phyloP scores from a whole-genome alignment of 2,329 filamentous ascomycete species.

The Phialophora chinensis region DNA sequence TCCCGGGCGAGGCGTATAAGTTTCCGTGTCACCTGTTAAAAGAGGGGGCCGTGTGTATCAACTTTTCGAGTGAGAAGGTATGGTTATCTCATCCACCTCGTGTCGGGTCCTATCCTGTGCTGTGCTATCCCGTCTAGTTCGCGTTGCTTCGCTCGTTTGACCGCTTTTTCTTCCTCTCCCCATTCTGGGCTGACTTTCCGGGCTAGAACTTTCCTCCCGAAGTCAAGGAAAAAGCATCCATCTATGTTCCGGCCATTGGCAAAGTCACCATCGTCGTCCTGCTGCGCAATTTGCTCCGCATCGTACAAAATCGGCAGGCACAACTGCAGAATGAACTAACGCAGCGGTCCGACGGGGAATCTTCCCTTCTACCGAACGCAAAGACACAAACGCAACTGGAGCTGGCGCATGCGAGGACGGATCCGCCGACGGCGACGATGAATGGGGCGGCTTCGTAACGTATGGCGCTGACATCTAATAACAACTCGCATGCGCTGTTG shows the following conservation, averaged over 20 bases:
- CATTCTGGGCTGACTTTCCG: not conserved
- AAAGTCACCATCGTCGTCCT: conserved; percentile 96
- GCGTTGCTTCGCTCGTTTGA: not conserved
- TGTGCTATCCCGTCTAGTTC: not conserved
- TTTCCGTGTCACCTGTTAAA: conserved; percentile 81
- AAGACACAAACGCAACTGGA: not conserved
- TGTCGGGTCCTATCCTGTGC: not conserved
- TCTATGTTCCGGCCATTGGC: conserved; percentile 95
- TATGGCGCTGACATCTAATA: not conserved
- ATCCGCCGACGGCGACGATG: not conserved
- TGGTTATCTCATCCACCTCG: conserved; percentile 23
- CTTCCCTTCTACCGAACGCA: not conserved
- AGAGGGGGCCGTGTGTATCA: conserved; percentile 96
- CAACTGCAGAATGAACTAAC: conserved; percentile 10
- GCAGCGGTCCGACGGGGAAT: not conserved
- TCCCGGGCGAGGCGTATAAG: conserved; percentile 87
- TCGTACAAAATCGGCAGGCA: conserved; percentile 52
- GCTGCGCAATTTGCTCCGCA: conserved; percentile 83
- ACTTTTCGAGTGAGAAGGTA: conserved; percentile 90
- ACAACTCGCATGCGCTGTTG: not conserved
- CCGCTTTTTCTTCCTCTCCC: not conserved
- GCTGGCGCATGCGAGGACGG: not conserved
- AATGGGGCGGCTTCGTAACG: not conserved
- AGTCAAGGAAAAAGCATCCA: conserved; percentile 93
- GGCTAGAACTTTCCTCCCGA: conserved; percentile 80